Evolutionary conservation across 2,329 filamentous ascomycete species (phyloP), one percentile per base, ranked within the genome.

Genomic region (Fusarium chuoi): DNA sequence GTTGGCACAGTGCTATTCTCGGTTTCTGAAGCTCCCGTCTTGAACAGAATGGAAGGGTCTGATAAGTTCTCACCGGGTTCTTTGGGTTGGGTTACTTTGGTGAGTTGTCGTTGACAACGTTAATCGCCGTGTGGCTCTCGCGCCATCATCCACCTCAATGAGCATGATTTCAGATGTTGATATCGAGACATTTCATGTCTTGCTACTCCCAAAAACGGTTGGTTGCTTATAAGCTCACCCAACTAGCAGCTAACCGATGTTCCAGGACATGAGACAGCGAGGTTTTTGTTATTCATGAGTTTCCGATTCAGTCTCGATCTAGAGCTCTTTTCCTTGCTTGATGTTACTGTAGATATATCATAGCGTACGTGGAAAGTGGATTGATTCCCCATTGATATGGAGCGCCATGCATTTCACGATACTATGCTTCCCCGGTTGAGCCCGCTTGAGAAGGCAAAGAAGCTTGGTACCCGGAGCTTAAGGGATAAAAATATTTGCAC

Each of bases 11-110:
- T 71, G 56, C 11, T 49, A 36, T 36, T 48, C 18, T 41, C 33
- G 46, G 30, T 48, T 45, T 41, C 18, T 24, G 48, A 48, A n/a
- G 41, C 42, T 33, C 24, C 20, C 39, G 13, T 41, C 28, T 67
- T 35, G 48, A 6, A 35, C 48, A 35, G 12, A 36, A 52, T 26
- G 28, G 26, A 48, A 41, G 33, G 55, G 26, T 46, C 46, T 49
- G 42, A 62, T 51, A 64, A 46, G 46, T 72, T 74, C 67, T 74
- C 71, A 74, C 71, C 51, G 59, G 62, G 63, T 68, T 73, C 30
- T 22, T 61, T 66, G 71, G 62, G 66, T 74, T 74, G 70, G 62
- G 71, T 74, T 74, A 71, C 71, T 74, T 71, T 74, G 70, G 57
- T 73, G 60, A 56, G 57, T 65, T 69, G 51, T 63, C 24, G 59